Evolutionary conservation across 2,329 filamentous ascomycete species (phyloP).

Genomic region (Whalleya microplaca): DNA sequence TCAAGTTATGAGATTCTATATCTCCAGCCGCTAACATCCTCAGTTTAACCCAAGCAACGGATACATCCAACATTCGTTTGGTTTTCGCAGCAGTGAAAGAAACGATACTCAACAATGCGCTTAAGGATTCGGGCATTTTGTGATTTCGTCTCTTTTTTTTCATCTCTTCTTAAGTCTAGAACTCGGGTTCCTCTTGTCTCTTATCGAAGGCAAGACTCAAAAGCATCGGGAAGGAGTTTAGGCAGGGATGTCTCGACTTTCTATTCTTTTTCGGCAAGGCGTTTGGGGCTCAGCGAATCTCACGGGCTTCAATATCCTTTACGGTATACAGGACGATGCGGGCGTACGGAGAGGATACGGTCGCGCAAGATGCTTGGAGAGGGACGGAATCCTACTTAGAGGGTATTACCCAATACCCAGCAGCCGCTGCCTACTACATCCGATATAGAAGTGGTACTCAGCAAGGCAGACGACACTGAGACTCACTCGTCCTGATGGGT

Average conservation of each 20-base stretch:
- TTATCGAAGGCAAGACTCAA: conserved; percentile 23
- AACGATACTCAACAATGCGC: conserved; percentile 95
- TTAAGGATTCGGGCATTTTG: conserved; percentile 97
- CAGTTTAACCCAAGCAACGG: conserved; percentile 96
- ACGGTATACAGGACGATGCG: conserved; percentile 28
- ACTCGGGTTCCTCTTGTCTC: conserved; percentile 16
- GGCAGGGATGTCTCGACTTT: conserved; percentile 24
- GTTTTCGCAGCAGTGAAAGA: conserved; percentile 99
- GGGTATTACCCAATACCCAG: conserved; percentile 16
- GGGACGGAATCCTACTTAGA: conserved; percentile 26
- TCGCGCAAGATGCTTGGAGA: conserved; percentile 14
- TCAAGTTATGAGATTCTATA: conserved; percentile 27
- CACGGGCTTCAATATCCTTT: conserved; percentile 29
- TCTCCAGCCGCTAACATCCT: conserved; percentile 25
- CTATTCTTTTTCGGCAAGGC: conserved; percentile 36
- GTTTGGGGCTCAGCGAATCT: conserved; percentile 32
- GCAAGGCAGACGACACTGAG: conserved; percentile 10
- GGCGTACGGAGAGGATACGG: conserved; percentile 22
- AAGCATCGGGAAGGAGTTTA: conserved; percentile 37
- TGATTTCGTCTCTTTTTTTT: conserved; percentile 47
- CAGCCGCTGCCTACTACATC: conserved; percentile 15
- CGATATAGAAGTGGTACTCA: conserved; percentile 23
- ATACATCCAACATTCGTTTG: conserved; percentile 96
- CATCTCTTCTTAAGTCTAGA: too few relatives aligned
- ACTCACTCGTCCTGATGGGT: conserved; percentile 21